Percentiles rank a stretch among this genome's conserved stretches.
phyloP scores from a whole-genome alignment of 441 rosid species.

The Isatis lusitanica region DNA sequence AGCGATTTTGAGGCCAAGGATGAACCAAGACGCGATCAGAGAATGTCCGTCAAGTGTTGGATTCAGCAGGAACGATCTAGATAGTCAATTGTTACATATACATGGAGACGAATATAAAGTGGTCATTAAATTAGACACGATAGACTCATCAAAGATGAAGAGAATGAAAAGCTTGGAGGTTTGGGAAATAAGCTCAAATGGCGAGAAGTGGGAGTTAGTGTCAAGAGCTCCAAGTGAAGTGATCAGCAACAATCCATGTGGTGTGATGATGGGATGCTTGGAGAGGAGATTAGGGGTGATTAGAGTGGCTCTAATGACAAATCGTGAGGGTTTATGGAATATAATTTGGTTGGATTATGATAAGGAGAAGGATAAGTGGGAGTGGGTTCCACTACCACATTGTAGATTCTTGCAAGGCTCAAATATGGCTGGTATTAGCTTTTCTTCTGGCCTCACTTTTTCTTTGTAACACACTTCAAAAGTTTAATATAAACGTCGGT shows the following conservation, averaged over 20 bases:
- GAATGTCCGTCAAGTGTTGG: constrained; percentile 37
- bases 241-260: constrained; percentile 43
- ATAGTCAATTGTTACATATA: constrained; percentile 39
- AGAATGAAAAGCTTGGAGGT: constrained; percentile 44
- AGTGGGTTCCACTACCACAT: constrained; percentile 48
- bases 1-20: constrained; percentile 46
- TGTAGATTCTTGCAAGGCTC: constrained; percentile 57
- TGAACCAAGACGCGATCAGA: constrained; percentile 22
- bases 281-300: constrained; percentile 50
- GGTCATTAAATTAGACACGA: constrained; percentile 40
- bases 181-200: constrained; percentile 48
- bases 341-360: constrained; percentile 58
- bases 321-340: constrained; percentile 58
- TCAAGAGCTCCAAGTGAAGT: constrained; percentile 46
- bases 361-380: constrained; percentile 40
- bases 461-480: constrained; percentile 28
- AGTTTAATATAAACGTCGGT: constrained; percentile 23
- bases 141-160: not conserved
- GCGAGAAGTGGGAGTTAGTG: constrained; percentile 48
- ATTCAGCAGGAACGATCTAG: constrained; percentile 32
- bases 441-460: constrained; percentile 62
- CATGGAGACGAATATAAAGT: constrained; percentile 66
- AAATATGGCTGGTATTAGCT: constrained; percentile 70
- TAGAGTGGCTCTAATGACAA: constrained; percentile 57
- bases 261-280: constrained; percentile 66